phyloP scores from a whole-genome alignment of 2,329 filamentous ascomycete genomes.

The Cercospora sp. region DNA sequence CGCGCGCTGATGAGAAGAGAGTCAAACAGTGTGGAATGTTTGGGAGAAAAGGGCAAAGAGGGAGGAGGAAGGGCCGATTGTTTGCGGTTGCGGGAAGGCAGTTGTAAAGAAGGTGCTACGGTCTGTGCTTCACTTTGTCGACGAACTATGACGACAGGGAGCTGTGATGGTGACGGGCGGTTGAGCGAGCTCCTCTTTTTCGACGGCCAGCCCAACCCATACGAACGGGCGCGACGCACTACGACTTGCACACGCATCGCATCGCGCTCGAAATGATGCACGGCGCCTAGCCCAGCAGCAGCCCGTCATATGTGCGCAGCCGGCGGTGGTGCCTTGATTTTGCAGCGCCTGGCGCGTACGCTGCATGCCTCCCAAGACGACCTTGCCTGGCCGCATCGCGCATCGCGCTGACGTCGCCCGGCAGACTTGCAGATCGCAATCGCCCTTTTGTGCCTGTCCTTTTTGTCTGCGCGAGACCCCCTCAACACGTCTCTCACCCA shows the following conservation, averaged over 20 bases:
- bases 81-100: slow-evolving; percentile 5
- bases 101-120: background rate
- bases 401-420: background rate
- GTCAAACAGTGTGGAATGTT: background rate
- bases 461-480: background rate
- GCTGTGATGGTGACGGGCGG: background rate
- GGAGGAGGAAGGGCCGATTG: background rate
- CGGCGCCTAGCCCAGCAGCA: background rate
- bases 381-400: background rate
- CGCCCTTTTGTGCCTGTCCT: background rate
- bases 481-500: background rate
- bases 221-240: background rate
- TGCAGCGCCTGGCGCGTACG: background rate
- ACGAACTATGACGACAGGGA: background rate
- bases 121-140: background rate
- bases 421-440: slow-evolving; percentile 13
- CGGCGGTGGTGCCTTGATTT: slow-evolving; percentile 8
- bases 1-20: slow-evolving; percentile 6
- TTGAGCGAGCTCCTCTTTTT: slow-evolving; percentile 1
- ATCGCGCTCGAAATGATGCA: background rate
- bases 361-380: background rate
- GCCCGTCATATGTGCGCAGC: slow-evolving; percentile 6
- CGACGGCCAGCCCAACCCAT: background rate
- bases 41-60: background rate
- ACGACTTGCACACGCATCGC: background rate